Conservation (phyloP, 1,139 yeast species). For the Suhomyces yuchorum region DNA sequence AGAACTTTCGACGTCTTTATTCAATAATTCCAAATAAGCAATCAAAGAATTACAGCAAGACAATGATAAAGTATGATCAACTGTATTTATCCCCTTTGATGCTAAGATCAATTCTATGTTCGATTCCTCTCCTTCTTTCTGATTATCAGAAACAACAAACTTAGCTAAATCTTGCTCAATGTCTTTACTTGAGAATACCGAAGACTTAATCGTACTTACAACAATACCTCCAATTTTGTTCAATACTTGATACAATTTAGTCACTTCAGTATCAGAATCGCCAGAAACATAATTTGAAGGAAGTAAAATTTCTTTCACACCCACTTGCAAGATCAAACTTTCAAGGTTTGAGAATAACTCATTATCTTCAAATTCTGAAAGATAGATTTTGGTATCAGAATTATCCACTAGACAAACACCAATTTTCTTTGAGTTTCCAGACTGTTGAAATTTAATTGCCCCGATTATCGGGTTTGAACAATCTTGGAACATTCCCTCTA, state of each 20-base stretch:
- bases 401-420: slow-evolving; percentile 86
- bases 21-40: slow-evolving; percentile 61
- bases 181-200: slow-evolving; percentile 61
- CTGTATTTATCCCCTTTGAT: slow-evolving; percentile 53
- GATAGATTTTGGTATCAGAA: slow-evolving; percentile 62
- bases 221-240: slow-evolving; percentile 75
- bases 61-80: slow-evolving; percentile 37
- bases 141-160: slow-evolving; percentile 22
- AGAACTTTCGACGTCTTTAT: slow-evolving; percentile 46
- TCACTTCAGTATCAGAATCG: slow-evolving; percentile 36
- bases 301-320: slow-evolving; percentile 80
- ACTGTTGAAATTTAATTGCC: slow-evolving; percentile 59
- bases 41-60: slow-evolving; percentile 65
- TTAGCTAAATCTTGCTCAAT: slow-evolving; percentile 75
- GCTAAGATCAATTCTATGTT: slow-evolving; percentile 57
- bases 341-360: slow-evolving; percentile 86
- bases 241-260: slow-evolving; percentile 60
- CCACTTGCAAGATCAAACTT: slow-evolving; percentile 80
- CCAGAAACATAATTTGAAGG: slow-evolving; percentile 44
- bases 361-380: slow-evolving; percentile 82
- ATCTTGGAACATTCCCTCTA: slow-evolving; percentile 68
- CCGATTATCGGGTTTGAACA: slow-evolving; percentile 74
- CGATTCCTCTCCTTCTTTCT: slow-evolving; percentile 26
- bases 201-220: slow-evolving; percentile 57
- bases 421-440: slow-evolving; percentile 50